A percentile compares a stretch with the other conserved stretches of the same genome.
These are phyloP conservation scores for Salix suchowensis DNA, from an alignment of 345 rosid species.

Conservation along the genomic window DNA sequence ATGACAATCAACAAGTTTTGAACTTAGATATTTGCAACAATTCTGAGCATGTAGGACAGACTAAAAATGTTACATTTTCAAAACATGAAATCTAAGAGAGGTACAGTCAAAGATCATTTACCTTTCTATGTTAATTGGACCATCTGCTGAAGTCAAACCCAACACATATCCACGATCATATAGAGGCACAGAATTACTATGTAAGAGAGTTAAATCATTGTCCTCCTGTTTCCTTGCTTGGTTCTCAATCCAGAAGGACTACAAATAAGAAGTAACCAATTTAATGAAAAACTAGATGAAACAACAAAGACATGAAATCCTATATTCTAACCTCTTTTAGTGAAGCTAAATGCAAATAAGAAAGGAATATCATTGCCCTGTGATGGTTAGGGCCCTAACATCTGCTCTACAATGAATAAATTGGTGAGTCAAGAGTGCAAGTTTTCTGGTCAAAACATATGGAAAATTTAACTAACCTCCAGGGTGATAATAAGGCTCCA, in stretches of 20 bases:
- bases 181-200: slow-evolving; percentile 57
- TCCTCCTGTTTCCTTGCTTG: slow-evolving; percentile 38
- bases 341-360: neutral
- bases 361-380: neutral
- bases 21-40: neutral
- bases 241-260: slow-evolving; percentile 88
- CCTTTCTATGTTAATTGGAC: slow-evolving; percentile 64
- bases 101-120: slow-evolving; percentile 23
- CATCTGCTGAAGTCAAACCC: slow-evolving; percentile 73
- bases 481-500: slow-evolving; percentile 3
- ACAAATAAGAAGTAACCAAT: slow-evolving; percentile 27
- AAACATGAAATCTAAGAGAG: neutral
- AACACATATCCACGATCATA: slow-evolving; percentile 83
- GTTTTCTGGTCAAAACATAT: neutral
- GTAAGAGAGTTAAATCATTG: slow-evolving; percentile 36
- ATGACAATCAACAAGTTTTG: neutral
- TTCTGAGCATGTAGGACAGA: neutral
- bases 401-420: neutral
- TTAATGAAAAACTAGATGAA: neutral
- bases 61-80: neutral
- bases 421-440: neutral
- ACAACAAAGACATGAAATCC: neutral
- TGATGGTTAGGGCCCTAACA: neutral
- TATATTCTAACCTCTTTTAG: neutral
- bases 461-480: neutral